Evolutionary conservation across 2,329 filamentous ascomycete genomes (phyloP), one percentile per base, ranked within the genome.

Genomic region (Ophiosphaerella herpotricha): DNA sequence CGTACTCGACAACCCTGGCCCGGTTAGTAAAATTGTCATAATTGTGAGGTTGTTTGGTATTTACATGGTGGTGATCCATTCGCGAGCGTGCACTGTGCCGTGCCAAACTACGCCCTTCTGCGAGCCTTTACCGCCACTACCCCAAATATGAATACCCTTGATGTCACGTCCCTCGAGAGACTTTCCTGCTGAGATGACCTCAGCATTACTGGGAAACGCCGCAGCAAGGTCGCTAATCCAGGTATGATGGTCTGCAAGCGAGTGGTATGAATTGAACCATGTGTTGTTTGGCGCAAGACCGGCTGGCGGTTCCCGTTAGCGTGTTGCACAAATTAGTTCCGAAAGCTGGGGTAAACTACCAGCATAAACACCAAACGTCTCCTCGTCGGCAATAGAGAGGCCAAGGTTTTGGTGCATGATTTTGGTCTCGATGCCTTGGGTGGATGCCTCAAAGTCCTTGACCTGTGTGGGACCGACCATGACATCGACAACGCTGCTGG

Each of bases 371-470:
- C 57, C 47, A 48, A 69, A 69, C 3, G 50, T 50, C 11, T 63
- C 54, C 52, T 74, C 71, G 9, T 63, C 58, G 11, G 64, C 52
- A 42, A 74, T 72, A 7, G 70, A 68, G n/a, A 56, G 52, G 26
- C 71, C 71, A 47, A 74, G 64, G 16, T 74, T 63, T n/a, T 71
- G 63, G 46, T 73, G 70, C 66, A 74, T 72, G 36, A 73, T 40
- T 46, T 60, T 53, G 7, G 62, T 67, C 39, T 68, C 58, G n/a
- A 72, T 46, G 29, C 52, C 59, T 33, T 61, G 47, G 21, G 62
- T 63, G 26, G 63, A 59, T 35, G 59, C 43, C 38, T 68, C 61
- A 34, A 73, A 71, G 6, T 63, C 62, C 33, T 56, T 43, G 41
- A 70, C 46, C 35, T 67, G 61, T 16, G 67, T 51, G 6, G 71